phyloP scores from a whole-genome alignment of 2,329 filamentous ascomycete species.

The Apiospora arundinis region DNA sequence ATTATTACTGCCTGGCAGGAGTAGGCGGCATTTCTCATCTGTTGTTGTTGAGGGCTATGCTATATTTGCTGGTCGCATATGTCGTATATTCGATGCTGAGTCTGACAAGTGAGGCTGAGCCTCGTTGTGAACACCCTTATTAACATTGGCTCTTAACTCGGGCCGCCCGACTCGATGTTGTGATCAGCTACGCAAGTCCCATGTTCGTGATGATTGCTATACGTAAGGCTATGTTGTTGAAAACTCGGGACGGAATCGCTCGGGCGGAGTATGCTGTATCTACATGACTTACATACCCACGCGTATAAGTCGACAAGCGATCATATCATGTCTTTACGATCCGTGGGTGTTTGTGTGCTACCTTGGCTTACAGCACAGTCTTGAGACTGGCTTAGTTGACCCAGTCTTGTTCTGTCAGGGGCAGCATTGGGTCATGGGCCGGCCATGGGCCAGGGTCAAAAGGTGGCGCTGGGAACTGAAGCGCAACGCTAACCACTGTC shows the following conservation, averaged over 20 bases:
- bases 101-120: conserved; percentile 2
- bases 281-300: neutral
- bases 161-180: neutral
- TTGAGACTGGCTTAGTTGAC: neutral
- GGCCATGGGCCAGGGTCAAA: neutral
- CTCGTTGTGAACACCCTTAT: neutral
- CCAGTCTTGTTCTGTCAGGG: conserved; percentile 3
- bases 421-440: neutral
- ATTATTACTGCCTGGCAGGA: neutral
- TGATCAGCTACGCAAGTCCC: neutral
- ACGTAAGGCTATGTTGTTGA: neutral
- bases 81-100: neutral
- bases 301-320: neutral
- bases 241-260: neutral
- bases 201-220: neutral
- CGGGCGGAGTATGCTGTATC: neutral
- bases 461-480: conserved; percentile 10
- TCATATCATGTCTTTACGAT: neutral
- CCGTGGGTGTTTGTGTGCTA: neutral
- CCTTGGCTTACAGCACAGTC: neutral
- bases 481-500: conserved; percentile 17
- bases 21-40: neutral
- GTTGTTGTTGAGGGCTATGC: neutral
- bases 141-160: neutral
- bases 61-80: neutral